These are phyloP conservation scores for Byssochlamys sp. DNA, from an alignment of 2,329 filamentous ascomycete genomes.

Conservation along the genomic window DNA sequence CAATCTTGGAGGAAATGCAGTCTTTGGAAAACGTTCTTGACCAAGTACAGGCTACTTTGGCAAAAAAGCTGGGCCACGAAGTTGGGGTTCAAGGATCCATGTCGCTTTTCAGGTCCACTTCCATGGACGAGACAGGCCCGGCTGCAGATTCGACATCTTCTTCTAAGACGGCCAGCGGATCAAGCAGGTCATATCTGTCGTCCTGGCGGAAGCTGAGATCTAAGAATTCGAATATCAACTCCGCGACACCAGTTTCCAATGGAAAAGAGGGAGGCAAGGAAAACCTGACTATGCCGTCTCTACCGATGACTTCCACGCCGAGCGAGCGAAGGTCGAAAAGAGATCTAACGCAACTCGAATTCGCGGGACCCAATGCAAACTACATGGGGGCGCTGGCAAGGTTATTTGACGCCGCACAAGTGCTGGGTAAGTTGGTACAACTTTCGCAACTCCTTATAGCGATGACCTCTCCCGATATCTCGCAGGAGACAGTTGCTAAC, in stretches of 20 bases:
- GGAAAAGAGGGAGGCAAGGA: slow-evolving; percentile 47
- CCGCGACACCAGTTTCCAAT: slow-evolving; percentile 21
- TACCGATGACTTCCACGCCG: slow-evolving; percentile 61
- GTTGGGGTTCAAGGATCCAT: slow-evolving; percentile 71
- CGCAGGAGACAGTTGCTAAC: slow-evolving; percentile 7
- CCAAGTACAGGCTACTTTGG: slow-evolving; percentile 64
- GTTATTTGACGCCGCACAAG: slow-evolving; percentile 85
- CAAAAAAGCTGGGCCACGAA: slow-evolving; percentile 83
- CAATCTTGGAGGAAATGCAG: slow-evolving; percentile 89
- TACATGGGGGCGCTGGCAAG: slow-evolving; percentile 88
- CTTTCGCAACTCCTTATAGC: not conserved
- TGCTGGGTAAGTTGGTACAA: slow-evolving; percentile 58
- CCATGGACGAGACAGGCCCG: slow-evolving; percentile 37
- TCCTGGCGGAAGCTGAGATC: slow-evolving; percentile 84
- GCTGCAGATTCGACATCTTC: slow-evolving; percentile 27
- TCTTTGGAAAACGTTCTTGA: slow-evolving; percentile 75
- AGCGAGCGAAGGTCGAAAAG: slow-evolving; percentile 61
- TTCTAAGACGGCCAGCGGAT: slow-evolving; percentile 48
- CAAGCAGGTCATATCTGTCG: slow-evolving; percentile 68
- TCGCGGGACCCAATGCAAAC: slow-evolving; percentile 71
- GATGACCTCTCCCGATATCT: not conserved
- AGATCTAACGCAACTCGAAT: slow-evolving; percentile 59
- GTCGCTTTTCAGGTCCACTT: slow-evolving; percentile 61
- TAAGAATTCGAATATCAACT: slow-evolving; percentile 68
- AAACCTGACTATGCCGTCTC: slow-evolving; percentile 56